These are phyloP conservation scores for Alternaria solani DNA, from an alignment of 2,329 filamentous ascomycete genomes.

Conservation along the genomic window DNA sequence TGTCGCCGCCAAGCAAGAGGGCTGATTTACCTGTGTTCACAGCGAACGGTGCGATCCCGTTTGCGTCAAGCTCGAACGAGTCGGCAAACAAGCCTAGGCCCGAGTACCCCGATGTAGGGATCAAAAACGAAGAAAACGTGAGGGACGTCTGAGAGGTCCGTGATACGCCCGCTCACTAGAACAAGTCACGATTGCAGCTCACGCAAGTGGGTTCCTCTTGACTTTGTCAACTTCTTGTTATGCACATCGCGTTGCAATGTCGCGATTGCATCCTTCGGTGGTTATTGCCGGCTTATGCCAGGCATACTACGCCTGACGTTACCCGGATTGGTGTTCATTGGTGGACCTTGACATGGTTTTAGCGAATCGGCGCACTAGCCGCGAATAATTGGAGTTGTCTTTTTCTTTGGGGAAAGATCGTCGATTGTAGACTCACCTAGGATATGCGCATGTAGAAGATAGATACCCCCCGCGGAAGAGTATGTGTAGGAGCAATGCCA, in stretches of 20 bases:
- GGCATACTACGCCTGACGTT: conserved; percentile 2
- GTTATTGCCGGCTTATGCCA: conserved; percentile 4
- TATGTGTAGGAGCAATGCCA: not conserved
- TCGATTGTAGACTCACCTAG: not conserved
- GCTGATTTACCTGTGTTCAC: conserved; percentile 60
- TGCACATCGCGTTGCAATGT: not conserved
- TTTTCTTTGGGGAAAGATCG: not conserved
- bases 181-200: not conserved
- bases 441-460: conserved; percentile 12
- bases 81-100: not conserved
- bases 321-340: conserved; percentile 10
- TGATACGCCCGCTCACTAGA: conserved; percentile 51
- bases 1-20: conserved; percentile 48
- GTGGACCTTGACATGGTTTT: not conserved
- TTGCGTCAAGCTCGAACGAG: conserved; percentile 35
- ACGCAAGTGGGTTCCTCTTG: not conserved
- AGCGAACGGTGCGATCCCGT: conserved; percentile 49
- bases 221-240: not conserved
- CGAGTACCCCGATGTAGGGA: conserved; percentile 1
- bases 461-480: conserved; percentile 4
- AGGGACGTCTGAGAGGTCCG: conserved; percentile 57
- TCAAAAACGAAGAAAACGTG: conserved; percentile 17
- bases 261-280: conserved; percentile 6
- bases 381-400: conserved; percentile 1
- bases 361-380: conserved; percentile 12